These are phyloP conservation scores for Ilyonectria destructans DNA, from an alignment of 2,329 filamentous ascomycete species.

Conservation along the genomic window DNA sequence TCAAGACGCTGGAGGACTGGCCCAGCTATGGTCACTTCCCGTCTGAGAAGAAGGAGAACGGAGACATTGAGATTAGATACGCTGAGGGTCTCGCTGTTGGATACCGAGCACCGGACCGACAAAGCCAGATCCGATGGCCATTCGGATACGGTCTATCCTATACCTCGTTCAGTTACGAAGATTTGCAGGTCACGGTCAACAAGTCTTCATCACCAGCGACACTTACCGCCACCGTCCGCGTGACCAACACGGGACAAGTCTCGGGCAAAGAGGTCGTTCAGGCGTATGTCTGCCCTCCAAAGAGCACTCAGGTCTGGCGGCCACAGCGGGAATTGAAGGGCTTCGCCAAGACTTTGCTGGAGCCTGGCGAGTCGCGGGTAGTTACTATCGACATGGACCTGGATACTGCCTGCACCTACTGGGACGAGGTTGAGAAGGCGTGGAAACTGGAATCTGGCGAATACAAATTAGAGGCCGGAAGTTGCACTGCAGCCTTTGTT, in stretches of 20 bases:
- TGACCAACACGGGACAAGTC: constrained; percentile 23
- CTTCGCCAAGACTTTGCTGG: constrained; percentile 25
- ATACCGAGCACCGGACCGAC: constrained; percentile 20
- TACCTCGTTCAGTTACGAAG: constrained; percentile 29
- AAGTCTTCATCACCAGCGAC: constrained; percentile 3
- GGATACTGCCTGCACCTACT: constrained; percentile 19
- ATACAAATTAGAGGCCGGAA: constrained; percentile 16
- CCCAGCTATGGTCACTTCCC: constrained; percentile 35
- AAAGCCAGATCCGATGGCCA: constrained; percentile 9
- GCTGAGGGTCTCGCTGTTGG: constrained; percentile 34
- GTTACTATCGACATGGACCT: constrained; percentile 24
- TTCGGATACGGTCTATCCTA: constrained; percentile 39
- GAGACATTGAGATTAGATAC: constrained; percentile 25
- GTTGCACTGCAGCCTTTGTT: background rate
- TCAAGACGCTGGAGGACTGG: constrained; percentile 35
- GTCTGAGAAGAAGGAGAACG: constrained; percentile 5
- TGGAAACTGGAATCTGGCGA: constrained; percentile 32
- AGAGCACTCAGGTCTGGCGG: constrained; percentile 26
- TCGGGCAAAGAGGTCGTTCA: constrained; percentile 36
- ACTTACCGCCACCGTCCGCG: constrained; percentile 1
- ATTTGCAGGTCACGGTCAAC: constrained; percentile 23
- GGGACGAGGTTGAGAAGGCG: constrained; percentile 23
- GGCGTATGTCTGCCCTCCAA: constrained; percentile 5
- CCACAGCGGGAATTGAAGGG: constrained; percentile 34
- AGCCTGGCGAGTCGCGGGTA: constrained; percentile 1